Percentiles rank a stretch among this genome's conserved stretches.
phyloP scores from a whole-genome alignment of 345 rosid genomes.

The Hevea brasiliensis region DNA sequence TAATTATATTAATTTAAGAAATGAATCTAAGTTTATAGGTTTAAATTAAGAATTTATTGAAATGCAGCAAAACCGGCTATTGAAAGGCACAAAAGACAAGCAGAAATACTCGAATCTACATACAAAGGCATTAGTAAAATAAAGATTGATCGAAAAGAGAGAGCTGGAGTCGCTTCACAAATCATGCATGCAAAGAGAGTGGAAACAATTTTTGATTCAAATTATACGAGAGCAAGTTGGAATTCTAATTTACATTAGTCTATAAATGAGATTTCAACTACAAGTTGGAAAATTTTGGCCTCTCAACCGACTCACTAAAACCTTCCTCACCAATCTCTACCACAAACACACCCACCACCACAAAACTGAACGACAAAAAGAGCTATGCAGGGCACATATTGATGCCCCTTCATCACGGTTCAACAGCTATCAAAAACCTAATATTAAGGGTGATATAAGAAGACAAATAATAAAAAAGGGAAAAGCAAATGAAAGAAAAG shows the following conservation, averaged over 20 bases:
- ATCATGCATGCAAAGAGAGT: no score
- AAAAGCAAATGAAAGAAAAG: not conserved
- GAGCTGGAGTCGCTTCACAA: no score
- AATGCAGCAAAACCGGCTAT: no score
- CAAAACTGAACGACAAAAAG: constrained; percentile 34
- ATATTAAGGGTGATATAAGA: no score
- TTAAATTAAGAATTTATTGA: no score
- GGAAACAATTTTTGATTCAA: not conserved
- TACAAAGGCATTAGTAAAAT: no score
- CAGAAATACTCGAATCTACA: no score
- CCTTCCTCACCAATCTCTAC: constrained; percentile 19
- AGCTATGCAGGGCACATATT: constrained; percentile 37
- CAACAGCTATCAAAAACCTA: constrained; percentile 9
- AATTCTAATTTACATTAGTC: constrained; percentile 36
- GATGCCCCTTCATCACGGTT: constrained; percentile 35
- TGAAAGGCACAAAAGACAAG: no score
- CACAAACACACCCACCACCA: constrained; percentile 34
- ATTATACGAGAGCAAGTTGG: not conserved
- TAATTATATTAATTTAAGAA: no score
- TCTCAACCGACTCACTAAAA: constrained; percentile 15
- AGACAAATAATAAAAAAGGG: not conserved
- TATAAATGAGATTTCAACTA: constrained; percentile 17
- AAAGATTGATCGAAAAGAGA: no score
- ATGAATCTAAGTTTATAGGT: no score
- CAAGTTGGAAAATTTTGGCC: constrained; percentile 34